phyloP scores from a whole-genome alignment of 768 basidiomycete genomes.

The Trametes elegans region DNA sequence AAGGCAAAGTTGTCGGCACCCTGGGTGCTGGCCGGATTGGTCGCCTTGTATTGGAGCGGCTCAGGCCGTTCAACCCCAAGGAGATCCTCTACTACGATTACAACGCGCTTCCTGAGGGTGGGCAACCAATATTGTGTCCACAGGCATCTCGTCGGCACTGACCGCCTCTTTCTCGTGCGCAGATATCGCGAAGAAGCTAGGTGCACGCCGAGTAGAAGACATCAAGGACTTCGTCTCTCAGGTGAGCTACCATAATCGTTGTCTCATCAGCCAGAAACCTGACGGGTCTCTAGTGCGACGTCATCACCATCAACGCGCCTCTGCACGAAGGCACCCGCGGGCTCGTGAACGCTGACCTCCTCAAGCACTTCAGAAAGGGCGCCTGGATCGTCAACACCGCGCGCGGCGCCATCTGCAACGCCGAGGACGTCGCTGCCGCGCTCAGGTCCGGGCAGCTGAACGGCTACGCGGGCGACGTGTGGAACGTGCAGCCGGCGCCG shows the following conservation, averaged over 20 bases:
- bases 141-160: not conserved
- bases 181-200: slow-evolving; percentile 66
- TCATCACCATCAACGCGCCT: slow-evolving; percentile 83
- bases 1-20: slow-evolving; percentile 89
- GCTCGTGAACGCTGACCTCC: slow-evolving; percentile 78
- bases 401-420: slow-evolving; percentile 87
- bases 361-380: slow-evolving; percentile 88
- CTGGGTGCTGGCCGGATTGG: slow-evolving; percentile 85
- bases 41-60: slow-evolving; percentile 78
- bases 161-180: not conserved
- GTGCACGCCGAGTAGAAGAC: slow-evolving; percentile 73
- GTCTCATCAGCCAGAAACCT: not conserved
- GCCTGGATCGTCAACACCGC: slow-evolving; percentile 93
- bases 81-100: slow-evolving; percentile 92
- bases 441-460: slow-evolving; percentile 71
- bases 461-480: slow-evolving; percentile 64
- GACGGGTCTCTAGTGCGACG: slow-evolving; percentile 53
- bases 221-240: slow-evolving; percentile 56
- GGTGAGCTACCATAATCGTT: not conserved
- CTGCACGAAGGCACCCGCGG: slow-evolving; percentile 82
- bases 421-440: slow-evolving; percentile 74
- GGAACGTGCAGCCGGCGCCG: slow-evolving; percentile 87
- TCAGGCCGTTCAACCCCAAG: slow-evolving; percentile 83
- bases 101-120: slow-evolving; percentile 54
- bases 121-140: not conserved